These are phyloP conservation scores for Kalaharituber pfeilii DNA, from an alignment of 2,329 filamentous ascomycete species.

Conservation along the genomic window DNA sequence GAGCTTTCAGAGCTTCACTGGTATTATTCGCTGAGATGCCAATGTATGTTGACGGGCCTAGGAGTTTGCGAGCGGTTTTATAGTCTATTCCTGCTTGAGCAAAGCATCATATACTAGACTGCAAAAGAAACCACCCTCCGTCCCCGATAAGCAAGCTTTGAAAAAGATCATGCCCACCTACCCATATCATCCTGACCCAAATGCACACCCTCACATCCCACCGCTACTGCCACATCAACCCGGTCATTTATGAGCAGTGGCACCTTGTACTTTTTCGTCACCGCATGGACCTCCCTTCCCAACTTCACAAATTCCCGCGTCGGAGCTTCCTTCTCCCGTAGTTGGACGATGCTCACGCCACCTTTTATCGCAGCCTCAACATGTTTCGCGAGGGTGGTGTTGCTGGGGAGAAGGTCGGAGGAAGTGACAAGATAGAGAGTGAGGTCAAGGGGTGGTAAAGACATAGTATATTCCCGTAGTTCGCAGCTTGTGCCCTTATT, in stretches of 20 bases:
- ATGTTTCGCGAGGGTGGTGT: slow-evolving; percentile 16
- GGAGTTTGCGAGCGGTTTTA: slow-evolving; percentile 47
- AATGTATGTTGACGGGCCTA: slow-evolving; percentile 65
- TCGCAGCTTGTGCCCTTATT: not conserved
- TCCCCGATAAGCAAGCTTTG: slow-evolving; percentile 3
- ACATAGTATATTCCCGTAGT: not conserved
- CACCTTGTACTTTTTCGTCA: slow-evolving; percentile 50
- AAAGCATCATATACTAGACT: not conserved
- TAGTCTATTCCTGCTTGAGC: slow-evolving; percentile 33
- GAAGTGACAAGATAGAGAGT: slow-evolving; percentile 22
- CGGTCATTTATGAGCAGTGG: slow-evolving; percentile 88
- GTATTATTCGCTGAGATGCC: slow-evolving; percentile 67
- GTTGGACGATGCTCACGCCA: slow-evolving; percentile 59
- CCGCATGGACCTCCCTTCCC: slow-evolving; percentile 50
- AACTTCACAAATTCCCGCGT: slow-evolving; percentile 53
- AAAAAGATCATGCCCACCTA: slow-evolving; percentile 27
- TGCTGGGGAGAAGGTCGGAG: slow-evolving; percentile 17
- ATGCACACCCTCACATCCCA: slow-evolving; percentile 81
- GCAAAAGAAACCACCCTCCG: not conserved
- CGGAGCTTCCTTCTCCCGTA: slow-evolving; percentile 71
- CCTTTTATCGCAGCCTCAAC: slow-evolving; percentile 16
- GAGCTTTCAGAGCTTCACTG: slow-evolving; percentile 55
- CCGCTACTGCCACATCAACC: slow-evolving; percentile 69
- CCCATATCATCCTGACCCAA: slow-evolving; percentile 88
- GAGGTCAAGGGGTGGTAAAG: slow-evolving; percentile 5